Conservation (phyloP, 1,139 yeast species). For the Debaryomycetaceae sp. region DNA sequence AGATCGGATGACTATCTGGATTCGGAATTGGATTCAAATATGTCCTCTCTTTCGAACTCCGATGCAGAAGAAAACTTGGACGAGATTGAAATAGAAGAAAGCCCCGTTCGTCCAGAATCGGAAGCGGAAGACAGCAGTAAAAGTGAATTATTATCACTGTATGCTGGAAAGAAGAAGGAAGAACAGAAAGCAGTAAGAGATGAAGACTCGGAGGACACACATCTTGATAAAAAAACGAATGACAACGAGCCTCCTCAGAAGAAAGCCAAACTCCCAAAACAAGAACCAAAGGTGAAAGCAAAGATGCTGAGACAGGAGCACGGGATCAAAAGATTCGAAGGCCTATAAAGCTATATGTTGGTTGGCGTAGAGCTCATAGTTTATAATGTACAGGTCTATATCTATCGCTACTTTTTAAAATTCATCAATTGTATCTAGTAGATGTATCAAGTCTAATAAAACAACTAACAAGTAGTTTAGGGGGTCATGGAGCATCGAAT, state of each 20-base stretch:
- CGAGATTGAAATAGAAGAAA: conserved; percentile 10
- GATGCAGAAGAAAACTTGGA: conserved; percentile 4
- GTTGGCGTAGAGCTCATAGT: not conserved
- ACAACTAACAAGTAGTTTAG: not conserved
- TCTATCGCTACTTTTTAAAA: not conserved
- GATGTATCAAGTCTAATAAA: not conserved
- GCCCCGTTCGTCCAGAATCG: conserved; percentile 5
- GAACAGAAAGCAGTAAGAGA: conserved; percentile 8
- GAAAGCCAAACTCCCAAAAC: conserved; percentile 28
- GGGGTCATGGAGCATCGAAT: conserved; percentile 20
- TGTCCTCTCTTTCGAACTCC: not conserved
- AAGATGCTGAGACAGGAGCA: conserved; percentile 56
- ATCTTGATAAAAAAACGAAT: not conserved
- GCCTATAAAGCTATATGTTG: conserved; percentile 27
- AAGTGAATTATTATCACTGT: not conserved
- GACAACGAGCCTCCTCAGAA: conserved; percentile 14
- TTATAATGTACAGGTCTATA: not conserved
- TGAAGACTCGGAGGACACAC: conserved; percentile 9
- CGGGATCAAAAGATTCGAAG: conserved; percentile 69
- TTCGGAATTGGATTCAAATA: not conserved
- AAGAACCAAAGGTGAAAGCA: conserved; percentile 44
- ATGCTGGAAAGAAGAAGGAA: conserved; percentile 3
- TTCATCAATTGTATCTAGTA: not conserved
- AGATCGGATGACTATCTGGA: conserved; percentile 4
- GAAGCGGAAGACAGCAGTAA: conserved; percentile 5